phyloP scores from a whole-genome alignment of 495 filamentous ascomycete species.

The Neurospora sp. region DNA sequence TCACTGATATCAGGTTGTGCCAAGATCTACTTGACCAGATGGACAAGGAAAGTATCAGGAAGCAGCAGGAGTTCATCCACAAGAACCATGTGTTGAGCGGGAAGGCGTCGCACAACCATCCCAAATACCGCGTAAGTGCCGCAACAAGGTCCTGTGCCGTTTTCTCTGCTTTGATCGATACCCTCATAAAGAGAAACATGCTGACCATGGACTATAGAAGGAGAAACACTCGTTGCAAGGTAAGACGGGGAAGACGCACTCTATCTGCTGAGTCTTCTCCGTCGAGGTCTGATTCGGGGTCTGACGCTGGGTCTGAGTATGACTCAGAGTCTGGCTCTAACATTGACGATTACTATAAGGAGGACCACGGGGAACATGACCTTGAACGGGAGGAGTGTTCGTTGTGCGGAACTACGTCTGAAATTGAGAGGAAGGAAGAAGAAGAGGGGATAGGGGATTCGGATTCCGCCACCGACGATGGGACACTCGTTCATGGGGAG shows the following conservation, averaged over 20 bases:
- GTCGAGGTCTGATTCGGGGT: not conserved
- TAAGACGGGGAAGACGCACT: slow-evolving; percentile 81
- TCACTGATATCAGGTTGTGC: slow-evolving; percentile 63
- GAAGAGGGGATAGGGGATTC: not conserved
- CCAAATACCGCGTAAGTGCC: slow-evolving; percentile 42
- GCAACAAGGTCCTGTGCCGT: slow-evolving; percentile 9
- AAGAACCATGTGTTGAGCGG: slow-evolving; percentile 44
- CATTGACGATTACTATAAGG: not conserved
- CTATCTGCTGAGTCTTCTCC: slow-evolving; percentile 47
- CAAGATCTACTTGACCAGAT: slow-evolving; percentile 58
- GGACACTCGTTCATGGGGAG: not conserved
- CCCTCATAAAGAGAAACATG: not conserved
- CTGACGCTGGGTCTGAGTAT: not conserved
- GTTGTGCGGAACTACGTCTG: not conserved
- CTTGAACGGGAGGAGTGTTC: not conserved
- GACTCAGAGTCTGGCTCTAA: not conserved
- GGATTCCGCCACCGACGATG: not conserved
- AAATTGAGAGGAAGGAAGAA: not conserved
- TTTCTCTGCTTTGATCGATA: not conserved
- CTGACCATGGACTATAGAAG: slow-evolving; percentile 30
- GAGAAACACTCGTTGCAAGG: slow-evolving; percentile 82
- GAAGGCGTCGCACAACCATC: slow-evolving; percentile 50
- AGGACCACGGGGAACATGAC: not conserved
- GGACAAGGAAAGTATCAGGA: slow-evolving; percentile 56
- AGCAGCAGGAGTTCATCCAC: slow-evolving; percentile 55